Conservation (phyloP, 1,284 basidiomycete species). For the Violaceomyces palustris region DNA sequence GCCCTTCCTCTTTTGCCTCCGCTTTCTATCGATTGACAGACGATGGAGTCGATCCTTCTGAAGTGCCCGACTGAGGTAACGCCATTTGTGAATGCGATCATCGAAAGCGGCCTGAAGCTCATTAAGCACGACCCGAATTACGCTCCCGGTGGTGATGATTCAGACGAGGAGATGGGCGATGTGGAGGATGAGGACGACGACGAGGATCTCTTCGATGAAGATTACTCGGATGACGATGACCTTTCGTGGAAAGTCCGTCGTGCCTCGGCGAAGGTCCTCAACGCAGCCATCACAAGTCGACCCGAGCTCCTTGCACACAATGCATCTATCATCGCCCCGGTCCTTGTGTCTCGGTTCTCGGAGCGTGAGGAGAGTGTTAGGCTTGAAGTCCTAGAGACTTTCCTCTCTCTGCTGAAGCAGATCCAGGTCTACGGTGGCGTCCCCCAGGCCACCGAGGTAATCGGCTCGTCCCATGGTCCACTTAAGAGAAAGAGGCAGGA, state of each 20-base stretch:
- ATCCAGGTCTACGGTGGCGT: constrained; percentile 58
- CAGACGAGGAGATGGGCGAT: constrained; percentile 62
- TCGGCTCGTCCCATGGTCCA: constrained; percentile 54
- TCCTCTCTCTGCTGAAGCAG: constrained; percentile 73
- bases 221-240: constrained; percentile 93
- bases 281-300: constrained; percentile 77
- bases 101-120: constrained; percentile 66
- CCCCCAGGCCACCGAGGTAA: constrained; percentile 62
- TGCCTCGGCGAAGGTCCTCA: constrained; percentile 81
- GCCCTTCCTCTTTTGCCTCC: too few species aligned
- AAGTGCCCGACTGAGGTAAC: constrained; percentile 77
- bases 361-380: constrained; percentile 94
- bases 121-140: constrained; percentile 98
- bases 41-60: constrained; percentile 66
- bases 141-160: constrained; percentile 68
- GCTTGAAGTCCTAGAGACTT: constrained; percentile 86
- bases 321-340: constrained; percentile 77
- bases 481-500: constrained; percentile 52
- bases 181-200: constrained; percentile 53
- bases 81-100: constrained; percentile 66
- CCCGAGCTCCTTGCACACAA: constrained; percentile 75
- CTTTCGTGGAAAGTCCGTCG: constrained; percentile 97
- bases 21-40: too few species aligned
- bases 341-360: constrained; percentile 80
- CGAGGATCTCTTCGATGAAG: constrained; percentile 60